Base-by-base conservation (phyloP, 306 rosid species). In the Delonix regia region DNA sequence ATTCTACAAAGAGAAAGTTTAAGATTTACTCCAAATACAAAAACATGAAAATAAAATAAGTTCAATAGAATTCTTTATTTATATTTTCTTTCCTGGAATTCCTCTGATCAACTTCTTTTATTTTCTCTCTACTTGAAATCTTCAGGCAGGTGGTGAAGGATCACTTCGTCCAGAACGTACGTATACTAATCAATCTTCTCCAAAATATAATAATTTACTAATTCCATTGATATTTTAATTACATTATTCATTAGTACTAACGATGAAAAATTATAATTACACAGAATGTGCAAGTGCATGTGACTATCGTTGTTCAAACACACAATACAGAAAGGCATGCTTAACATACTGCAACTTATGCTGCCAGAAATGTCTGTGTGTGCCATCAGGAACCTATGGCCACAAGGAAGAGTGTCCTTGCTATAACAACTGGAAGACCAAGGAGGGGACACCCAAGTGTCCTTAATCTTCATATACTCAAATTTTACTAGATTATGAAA, bases 401-500 rank as follows among this genome's bases (percentile, higher is more conserved):
- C 68, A 62, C 45, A 62, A 62, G 45, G 68, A 62, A 34, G 68
- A 62, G 24, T 62, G 68, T 3, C 68, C 68, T 15, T 62, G 68
- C 68, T 62, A 62, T 18, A 33, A 16, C 45, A 30, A 62, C 36
- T 62, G 68, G 68, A 62, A 62, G 44, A 62, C 68, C 44, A 33
- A 62, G 14, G 44, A 62, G 18, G 68, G 68, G 11, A 11, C 6
- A 7, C 68, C 68, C 21, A 62, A 62, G 44, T 62, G 68, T 24
- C 68, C 68, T 33, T 61, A 61, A 61, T 15, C 1, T n/a, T n/a
- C 7, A 5, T 3, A 19, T 48, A 16, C 16, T 16, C 3, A 6
- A n/a, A 53, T 53, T 1, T 19, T 53, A 6, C 19, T 8, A 48
- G 6, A 51, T 51, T 51, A 51, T n/a, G 10, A n/a, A 51, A 7